Conservation (phyloP, 2,329 filamentous ascomycete genomes). For the Fusarium buharicum region DNA sequence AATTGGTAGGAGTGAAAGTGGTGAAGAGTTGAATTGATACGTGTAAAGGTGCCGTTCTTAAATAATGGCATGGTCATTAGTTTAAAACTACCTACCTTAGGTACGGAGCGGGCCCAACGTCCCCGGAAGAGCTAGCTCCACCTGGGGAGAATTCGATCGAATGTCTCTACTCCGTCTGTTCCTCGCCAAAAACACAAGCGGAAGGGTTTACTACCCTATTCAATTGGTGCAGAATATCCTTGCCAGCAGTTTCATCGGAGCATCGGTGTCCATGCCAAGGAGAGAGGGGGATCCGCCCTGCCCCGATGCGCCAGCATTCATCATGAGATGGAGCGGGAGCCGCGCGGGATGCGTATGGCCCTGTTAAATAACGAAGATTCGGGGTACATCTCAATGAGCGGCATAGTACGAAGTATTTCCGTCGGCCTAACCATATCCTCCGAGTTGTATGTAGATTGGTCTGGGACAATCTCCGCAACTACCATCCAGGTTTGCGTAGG, state of each 20-base stretch:
- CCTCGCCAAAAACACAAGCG: background rate
- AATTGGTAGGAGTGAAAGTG: background rate
- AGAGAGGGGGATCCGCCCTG: too few relatives aligned
- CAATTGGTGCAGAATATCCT: too few relatives aligned
- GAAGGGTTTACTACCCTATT: background rate
- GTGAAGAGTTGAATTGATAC: background rate
- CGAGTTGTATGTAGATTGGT: constrained; percentile 4
- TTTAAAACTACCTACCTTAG: constrained; percentile 1
- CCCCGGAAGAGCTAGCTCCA: constrained; percentile 26
- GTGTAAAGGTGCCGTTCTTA: constrained; percentile 23
- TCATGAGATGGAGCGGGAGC: too few relatives aligned
- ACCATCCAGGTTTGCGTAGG: constrained; percentile 29
- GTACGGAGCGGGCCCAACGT: constrained; percentile 29
- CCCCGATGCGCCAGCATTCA: too few relatives aligned
- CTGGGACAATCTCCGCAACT: constrained; percentile 34
- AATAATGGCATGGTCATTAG: constrained; percentile 13
- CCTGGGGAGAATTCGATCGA: constrained; percentile 15
- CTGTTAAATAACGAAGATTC: too few relatives aligned
- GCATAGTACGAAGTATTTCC: too few relatives aligned
- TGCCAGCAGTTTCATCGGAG: too few relatives aligned
- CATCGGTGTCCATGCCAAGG: too few relatives aligned
- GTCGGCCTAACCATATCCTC: constrained; percentile 36
- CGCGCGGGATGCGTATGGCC: too few relatives aligned
- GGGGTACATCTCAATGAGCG: too few relatives aligned
- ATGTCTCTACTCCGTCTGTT: background rate